Base-by-base conservation (phyloP, 768 basidiomycete species). In the Termitomyces sp. region DNA sequence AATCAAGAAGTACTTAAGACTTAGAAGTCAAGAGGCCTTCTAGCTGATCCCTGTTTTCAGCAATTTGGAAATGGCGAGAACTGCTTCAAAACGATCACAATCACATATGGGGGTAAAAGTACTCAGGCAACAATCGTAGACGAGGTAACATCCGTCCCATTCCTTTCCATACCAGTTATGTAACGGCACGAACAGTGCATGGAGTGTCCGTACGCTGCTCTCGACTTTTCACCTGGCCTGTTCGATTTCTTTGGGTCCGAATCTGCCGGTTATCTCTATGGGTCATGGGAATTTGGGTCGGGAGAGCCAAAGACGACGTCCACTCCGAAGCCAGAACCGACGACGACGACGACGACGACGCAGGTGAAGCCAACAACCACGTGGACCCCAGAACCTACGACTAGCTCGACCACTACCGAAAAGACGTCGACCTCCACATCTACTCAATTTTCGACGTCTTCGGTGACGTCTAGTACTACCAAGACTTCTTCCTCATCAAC, bases 61-160 rank as follows among this genome's bases (percentile, higher is more conserved):
- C 64, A 67, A 65, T 67, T 57, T 37, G 55, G 49, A 35, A 55
- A 56, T 26, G 64, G 60, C 35, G 53, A 54, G 12, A 49, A 79
- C 55, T 88, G 87, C 63, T 78, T 71, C 63, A 68, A 82, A 64
- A 64, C 55, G 59, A 82, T 89, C 65, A 78, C 78, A 14, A 80
- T 89, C 55, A 68, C 70, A 4, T 75, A 68, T 66, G 70, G 71
- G 40, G 86, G 85, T 42, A 77, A 78, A 66, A 71, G 76, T 41
- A 60, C 74, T 42, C 60, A 62, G 48, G 67, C 67, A 31, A 61
- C 64, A 50, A 78, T 88, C 51, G 71, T 70, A 55, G 86, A 89
- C 61, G 62, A 73, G 73, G 83, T 81, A 47, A 53, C 69, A 67
- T 40, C 26, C 15, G 12, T 10, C 3, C 17, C 3, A 12, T n/a